These are phyloP conservation scores for Elsinoe australis DNA, from an alignment of 2,329 filamentous ascomycete species.

Conservation along the genomic window DNA sequence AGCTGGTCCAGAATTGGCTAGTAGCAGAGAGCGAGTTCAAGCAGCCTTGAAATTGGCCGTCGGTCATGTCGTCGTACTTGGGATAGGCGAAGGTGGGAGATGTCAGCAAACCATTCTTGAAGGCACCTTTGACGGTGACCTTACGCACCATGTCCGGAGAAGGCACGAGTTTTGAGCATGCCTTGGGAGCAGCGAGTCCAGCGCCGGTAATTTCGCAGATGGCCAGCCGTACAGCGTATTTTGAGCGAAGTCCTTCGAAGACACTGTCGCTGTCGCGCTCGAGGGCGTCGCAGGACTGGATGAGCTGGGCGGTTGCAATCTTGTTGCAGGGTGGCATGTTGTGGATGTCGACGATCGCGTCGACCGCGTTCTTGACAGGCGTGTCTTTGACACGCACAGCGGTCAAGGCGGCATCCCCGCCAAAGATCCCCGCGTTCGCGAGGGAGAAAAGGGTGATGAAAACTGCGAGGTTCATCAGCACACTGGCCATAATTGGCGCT, in stretches of 20 bases:
- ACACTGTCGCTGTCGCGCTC: slow-evolving; percentile 30
- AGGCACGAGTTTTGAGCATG: slow-evolving; percentile 45
- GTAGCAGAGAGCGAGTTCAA: slow-evolving; percentile 47
- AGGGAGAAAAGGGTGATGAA: slow-evolving; percentile 35
- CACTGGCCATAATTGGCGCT: slow-evolving; percentile 41
- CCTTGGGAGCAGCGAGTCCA: slow-evolving; percentile 41
- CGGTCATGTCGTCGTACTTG: slow-evolving; percentile 26
- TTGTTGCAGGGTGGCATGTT: slow-evolving; percentile 46
- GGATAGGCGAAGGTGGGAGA: slow-evolving; percentile 19
- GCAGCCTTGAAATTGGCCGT: slow-evolving; percentile 42
- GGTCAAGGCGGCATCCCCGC: too few relatives aligned
- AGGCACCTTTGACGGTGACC: slow-evolving; percentile 25
- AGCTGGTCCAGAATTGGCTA: slow-evolving; percentile 57
- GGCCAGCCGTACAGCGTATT: slow-evolving; percentile 56
- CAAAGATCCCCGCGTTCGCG: neutral
- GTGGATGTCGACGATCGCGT: slow-evolving; percentile 39
- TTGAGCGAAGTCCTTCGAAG: slow-evolving; percentile 42
- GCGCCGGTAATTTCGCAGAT: slow-evolving; percentile 55
- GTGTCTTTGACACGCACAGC: too few relatives aligned
- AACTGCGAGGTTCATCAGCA: slow-evolving; percentile 36
- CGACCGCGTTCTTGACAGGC: slow-evolving; percentile 31
- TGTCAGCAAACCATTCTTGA: slow-evolving; percentile 16
- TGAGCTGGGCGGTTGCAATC: slow-evolving; percentile 44
- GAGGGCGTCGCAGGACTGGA: slow-evolving; percentile 42
- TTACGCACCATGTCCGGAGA: slow-evolving; percentile 30